These are phyloP conservation scores for Solanum hybrid DNA, from an alignment of 305 asterid species.

Conservation along the genomic window DNA sequence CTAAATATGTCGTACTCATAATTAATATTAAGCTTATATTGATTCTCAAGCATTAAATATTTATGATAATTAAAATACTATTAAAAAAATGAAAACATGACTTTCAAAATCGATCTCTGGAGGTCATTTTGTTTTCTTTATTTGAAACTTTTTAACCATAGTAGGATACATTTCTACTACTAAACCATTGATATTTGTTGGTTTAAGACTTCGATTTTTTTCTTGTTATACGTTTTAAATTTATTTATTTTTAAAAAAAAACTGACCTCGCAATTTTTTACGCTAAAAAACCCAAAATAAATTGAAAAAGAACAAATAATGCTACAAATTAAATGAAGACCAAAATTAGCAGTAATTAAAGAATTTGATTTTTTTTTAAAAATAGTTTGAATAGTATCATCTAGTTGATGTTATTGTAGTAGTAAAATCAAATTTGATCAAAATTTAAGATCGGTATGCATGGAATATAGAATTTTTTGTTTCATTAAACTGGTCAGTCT, in stretches of 20 bases:
- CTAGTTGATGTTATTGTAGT: background rate
- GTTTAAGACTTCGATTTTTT: background rate
- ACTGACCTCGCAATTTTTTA: background rate
- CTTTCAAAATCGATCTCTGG: background rate
- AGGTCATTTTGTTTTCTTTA: background rate
- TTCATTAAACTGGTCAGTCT: background rate
- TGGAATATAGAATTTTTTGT: background rate
- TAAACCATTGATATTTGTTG: background rate
- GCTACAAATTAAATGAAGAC: background rate
- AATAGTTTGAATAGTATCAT: background rate
- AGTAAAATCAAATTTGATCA: background rate
- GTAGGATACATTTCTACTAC: background rate
- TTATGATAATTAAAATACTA: background rate
- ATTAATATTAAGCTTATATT: background rate
- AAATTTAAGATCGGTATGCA: background rate
- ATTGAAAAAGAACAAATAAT: background rate
- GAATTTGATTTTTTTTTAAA: background rate
- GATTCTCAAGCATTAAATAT: background rate
- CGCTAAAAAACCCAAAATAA: background rate
- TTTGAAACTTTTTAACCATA: background rate
- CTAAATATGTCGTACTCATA: background rate
- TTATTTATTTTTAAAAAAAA: background rate
- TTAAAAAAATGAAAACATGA: background rate
- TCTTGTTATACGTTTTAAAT: background rate
- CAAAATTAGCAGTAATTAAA: background rate